Base-by-base conservation (phyloP, 441 rosid species). In the Codiaeum variegatum region DNA sequence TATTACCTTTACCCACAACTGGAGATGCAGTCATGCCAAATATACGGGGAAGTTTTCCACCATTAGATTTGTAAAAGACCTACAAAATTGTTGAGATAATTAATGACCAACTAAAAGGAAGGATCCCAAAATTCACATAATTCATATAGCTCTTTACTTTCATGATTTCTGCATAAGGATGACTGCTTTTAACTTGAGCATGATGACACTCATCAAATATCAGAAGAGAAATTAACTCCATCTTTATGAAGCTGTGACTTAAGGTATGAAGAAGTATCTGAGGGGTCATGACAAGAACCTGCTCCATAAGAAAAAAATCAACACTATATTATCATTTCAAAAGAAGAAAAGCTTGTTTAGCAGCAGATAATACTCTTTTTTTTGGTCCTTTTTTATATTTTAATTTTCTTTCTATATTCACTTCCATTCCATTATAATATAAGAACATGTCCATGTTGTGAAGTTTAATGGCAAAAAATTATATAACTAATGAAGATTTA, bases 11-110 rank as follows among this genome's bases (percentile, higher is more conserved):
- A 73, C 99, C 97, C 62, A 92, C 91, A 61, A 95, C 82, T 23
- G 98, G 99, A 78, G 99, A 95, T 62, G 99, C 99, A 26, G 99
- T 95, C 99, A 95, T 92, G 81, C 99, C 99, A 85, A 95, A 95
- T 81, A 95, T 83, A 28, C 90, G 98, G 65, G 99, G 99, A 73
- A 71, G 75, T 79, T 84, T 88, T 69, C 73, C 77, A 38, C 69
- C 76, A 73, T 84, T 75, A 62, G 77, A 73, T 78, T 87, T 83
- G 81, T 92, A 95, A 80, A 88, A 92, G 60, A 83, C 86, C 99
- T 95, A 78, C 76, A 83, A 18, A 74, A 77, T 77, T 67, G 73
- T 73, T 65, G 83, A 76, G 65, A 62, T 69, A 70, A 79, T 73
- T 67, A 71, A 76, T 54, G 38, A 69, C 51, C 19, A 65, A 70